Evolutionary conservation across 441 rosid species (phyloP).

Genomic region (Adansonia rubrostipa): DNA sequence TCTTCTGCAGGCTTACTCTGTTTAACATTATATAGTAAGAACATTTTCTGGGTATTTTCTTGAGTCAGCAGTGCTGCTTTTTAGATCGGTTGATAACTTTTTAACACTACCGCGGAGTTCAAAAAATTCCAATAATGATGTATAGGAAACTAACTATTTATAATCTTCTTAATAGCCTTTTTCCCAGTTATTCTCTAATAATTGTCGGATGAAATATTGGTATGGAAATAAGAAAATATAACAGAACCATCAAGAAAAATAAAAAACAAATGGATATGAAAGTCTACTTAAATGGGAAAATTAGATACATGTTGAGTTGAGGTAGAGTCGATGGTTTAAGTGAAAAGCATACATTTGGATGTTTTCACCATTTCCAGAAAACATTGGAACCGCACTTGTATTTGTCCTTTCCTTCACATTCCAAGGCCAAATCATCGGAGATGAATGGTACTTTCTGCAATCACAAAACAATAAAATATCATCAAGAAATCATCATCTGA

Average conservation of each 20-base stretch:
- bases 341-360: slow-evolving; percentile 15
- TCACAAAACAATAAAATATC: slow-evolving; percentile 10
- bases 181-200: not conserved
- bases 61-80: not conserved
- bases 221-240: not conserved
- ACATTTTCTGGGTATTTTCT: not conserved
- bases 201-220: not conserved
- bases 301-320: slow-evolving; percentile 40
- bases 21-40: not conserved
- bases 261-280: slow-evolving; percentile 24
- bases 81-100: not conserved
- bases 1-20: not conserved
- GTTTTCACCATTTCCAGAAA: slow-evolving; percentile 94
- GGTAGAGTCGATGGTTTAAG: slow-evolving; percentile 10
- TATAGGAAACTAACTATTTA: no score
- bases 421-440: slow-evolving; percentile 75
- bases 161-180: not conserved
- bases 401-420: slow-evolving; percentile 92
- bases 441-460: slow-evolving; percentile 91
- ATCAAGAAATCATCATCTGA: not conserved
- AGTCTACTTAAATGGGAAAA: slow-evolving; percentile 28
- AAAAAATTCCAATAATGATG: no score
- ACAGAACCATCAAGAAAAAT: not conserved
- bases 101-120: no score
- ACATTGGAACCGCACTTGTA: slow-evolving; percentile 96